A percentile compares a stretch with the other conserved stretches of the same genome.
Conservation (phyloP, 768 basidiomycete species). For the Thelephora ganbajun region DNA sequence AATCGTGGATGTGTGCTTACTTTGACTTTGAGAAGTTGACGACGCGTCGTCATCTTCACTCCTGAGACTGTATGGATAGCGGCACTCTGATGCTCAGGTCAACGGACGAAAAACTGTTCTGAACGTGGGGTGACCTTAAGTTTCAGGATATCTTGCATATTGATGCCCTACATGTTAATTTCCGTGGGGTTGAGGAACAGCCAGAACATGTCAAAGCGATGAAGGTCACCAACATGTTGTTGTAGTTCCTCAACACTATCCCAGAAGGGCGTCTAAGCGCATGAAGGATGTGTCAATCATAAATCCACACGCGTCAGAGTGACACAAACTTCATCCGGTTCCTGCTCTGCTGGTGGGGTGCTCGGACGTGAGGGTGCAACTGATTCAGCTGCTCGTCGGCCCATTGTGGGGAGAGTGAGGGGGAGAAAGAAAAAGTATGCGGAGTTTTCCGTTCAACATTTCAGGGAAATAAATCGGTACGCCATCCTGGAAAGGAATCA, state of each 20-base stretch:
- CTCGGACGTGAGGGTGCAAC: slow-evolving; percentile 34
- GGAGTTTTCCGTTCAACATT: too few species aligned
- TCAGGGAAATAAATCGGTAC: too few species aligned
- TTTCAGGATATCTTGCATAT: slow-evolving; percentile 89
- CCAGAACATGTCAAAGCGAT: neutral
- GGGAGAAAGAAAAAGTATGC: too few species aligned
- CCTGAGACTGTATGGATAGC: slow-evolving; percentile 78
- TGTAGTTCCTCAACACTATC: slow-evolving; percentile 78
- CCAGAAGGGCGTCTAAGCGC: slow-evolving; percentile 41
- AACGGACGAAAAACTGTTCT: slow-evolving; percentile 6
- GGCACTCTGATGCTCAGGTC: slow-evolving; percentile 34
- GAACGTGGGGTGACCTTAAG: slow-evolving; percentile 44
- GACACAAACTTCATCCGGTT: slow-evolving; percentile 27
- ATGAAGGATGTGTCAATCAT: neutral
- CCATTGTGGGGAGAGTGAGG: too few species aligned
- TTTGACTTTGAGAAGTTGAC: slow-evolving; percentile 90
- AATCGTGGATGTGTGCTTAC: slow-evolving; percentile 21
- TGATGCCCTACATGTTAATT: slow-evolving; percentile 56
- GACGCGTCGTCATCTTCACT: slow-evolving; percentile 82
- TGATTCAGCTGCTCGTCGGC: slow-evolving; percentile 5
- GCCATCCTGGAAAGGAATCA: too few species aligned
- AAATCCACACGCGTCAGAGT: neutral
- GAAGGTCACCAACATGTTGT: slow-evolving; percentile 40
- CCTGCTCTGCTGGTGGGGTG: slow-evolving; percentile 26
- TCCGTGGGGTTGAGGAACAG: neutral